These are phyloP conservation scores for Botryotinia convoluta DNA, from an alignment of 2,329 filamentous ascomycete species.

Conservation along the genomic window DNA sequence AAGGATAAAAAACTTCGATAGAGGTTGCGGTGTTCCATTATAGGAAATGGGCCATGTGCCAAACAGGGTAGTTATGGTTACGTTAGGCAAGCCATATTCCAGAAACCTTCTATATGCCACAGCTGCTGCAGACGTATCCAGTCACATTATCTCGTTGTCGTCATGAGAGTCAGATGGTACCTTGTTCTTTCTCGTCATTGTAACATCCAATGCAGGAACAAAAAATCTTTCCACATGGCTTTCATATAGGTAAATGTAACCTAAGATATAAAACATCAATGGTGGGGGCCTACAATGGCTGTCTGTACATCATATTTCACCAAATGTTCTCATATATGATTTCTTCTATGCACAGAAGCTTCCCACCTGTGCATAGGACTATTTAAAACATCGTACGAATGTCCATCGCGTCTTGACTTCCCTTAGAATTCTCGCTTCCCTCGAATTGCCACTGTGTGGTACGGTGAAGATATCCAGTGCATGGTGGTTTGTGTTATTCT, in stretches of 20 bases:
- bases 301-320: not conserved
- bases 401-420: not conserved
- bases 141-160: constrained; percentile 15
- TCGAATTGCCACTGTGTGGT: no score
- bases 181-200: constrained; percentile 13
- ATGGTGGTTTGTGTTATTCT: not conserved
- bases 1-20: constrained; percentile 1
- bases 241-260: not conserved
- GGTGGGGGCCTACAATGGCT: constrained; percentile 1
- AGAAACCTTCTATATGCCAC: constrained; percentile 17
- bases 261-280: not conserved
- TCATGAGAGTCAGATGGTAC: constrained; percentile 12
- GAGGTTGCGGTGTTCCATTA: constrained; percentile 5
- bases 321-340: not conserved
- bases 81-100: constrained; percentile 12
- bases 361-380: not conserved
- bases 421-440: not conserved
- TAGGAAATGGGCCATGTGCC: constrained; percentile 16
- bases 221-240: constrained; percentile 11
- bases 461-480: not conserved
- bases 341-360: constrained; percentile 4
- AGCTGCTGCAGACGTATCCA: constrained; percentile 2
- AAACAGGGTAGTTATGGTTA: constrained; percentile 12
- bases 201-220: constrained; percentile 12
- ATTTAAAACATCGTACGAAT: not conserved